Evolutionary conservation across 306 rosid genomes (phyloP).

Genomic region (Hylodesmum podocarpum): DNA sequence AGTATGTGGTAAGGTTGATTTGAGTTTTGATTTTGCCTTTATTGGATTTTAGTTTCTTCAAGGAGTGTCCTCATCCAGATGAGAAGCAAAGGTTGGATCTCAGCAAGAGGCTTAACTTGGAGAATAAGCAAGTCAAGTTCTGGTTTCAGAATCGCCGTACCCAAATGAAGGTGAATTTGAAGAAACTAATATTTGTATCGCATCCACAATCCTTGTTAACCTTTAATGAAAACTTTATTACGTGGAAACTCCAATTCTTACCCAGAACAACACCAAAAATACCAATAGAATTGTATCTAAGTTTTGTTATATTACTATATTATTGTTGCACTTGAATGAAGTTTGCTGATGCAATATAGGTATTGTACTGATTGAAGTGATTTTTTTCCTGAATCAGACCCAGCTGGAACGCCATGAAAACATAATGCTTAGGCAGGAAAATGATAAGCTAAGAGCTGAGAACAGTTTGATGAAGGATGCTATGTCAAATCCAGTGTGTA

Average conservation of each 20-base stretch:
- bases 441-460: conserved; percentile 92
- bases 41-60: conserved; percentile 67
- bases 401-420: conserved; percentile 95
- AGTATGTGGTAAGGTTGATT: not conserved
- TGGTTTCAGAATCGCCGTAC: conserved; percentile 98
- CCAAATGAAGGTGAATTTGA: conserved; percentile 81
- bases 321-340: not conserved
- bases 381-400: conserved; percentile 59
- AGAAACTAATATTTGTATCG: not conserved
- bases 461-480: conserved; percentile 86
- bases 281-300: no score
- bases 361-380: not conserved
- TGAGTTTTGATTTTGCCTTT: not conserved
- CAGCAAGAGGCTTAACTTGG: conserved; percentile 76
- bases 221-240: no score
- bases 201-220: no score
- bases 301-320: no score
- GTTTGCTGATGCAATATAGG: conserved; percentile 18
- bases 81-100: conserved; percentile 92
- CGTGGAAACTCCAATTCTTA: no score
- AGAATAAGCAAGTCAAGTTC: conserved; percentile 90
- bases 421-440: conserved; percentile 78
- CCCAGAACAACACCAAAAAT: no score
- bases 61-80: conserved; percentile 97
- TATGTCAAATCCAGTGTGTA: conserved; percentile 74